phyloP scores from a whole-genome alignment of 2,329 filamentous ascomycete genomes.

The Zymoseptoria crescenta region DNA sequence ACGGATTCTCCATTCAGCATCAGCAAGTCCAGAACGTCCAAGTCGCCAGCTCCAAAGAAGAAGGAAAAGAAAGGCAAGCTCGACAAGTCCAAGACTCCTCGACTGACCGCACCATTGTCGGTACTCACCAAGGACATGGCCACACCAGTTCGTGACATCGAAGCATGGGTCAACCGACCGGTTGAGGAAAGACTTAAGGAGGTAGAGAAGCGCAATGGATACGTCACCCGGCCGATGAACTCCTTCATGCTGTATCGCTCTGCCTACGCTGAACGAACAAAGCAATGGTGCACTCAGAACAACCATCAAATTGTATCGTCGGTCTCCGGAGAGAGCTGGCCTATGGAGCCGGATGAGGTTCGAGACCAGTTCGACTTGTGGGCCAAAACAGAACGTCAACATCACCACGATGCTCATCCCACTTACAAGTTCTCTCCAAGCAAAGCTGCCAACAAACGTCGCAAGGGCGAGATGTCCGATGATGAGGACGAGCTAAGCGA shows the following conservation, averaged over 20 bases:
- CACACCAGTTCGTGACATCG: slow-evolving; percentile 68
- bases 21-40: slow-evolving; percentile 25
- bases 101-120: slow-evolving; percentile 61
- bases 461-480: slow-evolving; percentile 28
- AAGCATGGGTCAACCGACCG: slow-evolving; percentile 66
- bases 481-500: slow-evolving; percentile 28
- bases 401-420: slow-evolving; percentile 78
- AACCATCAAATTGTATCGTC: slow-evolving; percentile 91
- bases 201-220: slow-evolving; percentile 62
- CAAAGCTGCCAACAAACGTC: slow-evolving; percentile 54
- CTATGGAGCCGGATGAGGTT: slow-evolving; percentile 64
- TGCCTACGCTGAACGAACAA: slow-evolving; percentile 79
- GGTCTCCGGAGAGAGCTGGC: slow-evolving; percentile 82
- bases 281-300: slow-evolving; percentile 71
- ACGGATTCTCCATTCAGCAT: slow-evolving; percentile 31
- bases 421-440: slow-evolving; percentile 90
- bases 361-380: slow-evolving; percentile 69
- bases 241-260: slow-evolving; percentile 97
- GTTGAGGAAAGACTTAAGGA: slow-evolving; percentile 59
- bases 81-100: slow-evolving; percentile 43
- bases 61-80: slow-evolving; percentile 39
- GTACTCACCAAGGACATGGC: slow-evolving; percentile 57
- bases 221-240: slow-evolving; percentile 90
- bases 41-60: slow-evolving; percentile 31
- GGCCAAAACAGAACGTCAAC: slow-evolving; percentile 72